Percentiles rank a stretch among this genome's conserved stretches.
These are phyloP conservation scores for Globisporangium canariense DNA, from an alignment of 352 stramenopile genomes.

Conservation along the genomic window DNA sequence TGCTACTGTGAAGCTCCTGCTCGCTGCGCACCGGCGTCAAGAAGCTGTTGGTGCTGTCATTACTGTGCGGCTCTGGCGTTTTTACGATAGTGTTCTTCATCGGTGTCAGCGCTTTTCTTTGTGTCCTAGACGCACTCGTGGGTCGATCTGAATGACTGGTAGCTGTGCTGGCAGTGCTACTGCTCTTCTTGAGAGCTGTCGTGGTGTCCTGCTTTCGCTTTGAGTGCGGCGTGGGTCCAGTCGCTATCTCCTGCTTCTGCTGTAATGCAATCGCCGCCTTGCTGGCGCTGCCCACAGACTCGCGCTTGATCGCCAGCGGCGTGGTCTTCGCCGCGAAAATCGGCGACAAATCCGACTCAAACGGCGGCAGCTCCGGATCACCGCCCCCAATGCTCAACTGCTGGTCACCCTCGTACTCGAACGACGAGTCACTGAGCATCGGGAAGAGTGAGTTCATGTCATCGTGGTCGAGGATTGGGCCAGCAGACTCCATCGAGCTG, in stretches of 20 bases:
- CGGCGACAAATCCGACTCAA: constrained; percentile 50
- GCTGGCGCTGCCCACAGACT: neutral
- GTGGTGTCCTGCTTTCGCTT: neutral
- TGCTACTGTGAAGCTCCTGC: constrained; percentile 9
- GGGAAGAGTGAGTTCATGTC: constrained; percentile 22
- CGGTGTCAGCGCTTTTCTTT: constrained; percentile 10
- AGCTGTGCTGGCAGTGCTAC: neutral
- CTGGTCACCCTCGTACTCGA: constrained; percentile 30
- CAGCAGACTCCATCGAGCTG: constrained; percentile 18
- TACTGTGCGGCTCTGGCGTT: constrained; percentile 9
- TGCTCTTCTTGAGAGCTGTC: constrained; percentile 1
- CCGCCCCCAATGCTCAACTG: constrained; percentile 25
- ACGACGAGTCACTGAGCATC: constrained; percentile 34
- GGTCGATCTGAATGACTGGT: neutral
- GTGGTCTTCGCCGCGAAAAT: constrained; percentile 39
- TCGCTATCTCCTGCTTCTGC: constrained; percentile 9
- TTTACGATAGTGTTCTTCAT: constrained; percentile 17
- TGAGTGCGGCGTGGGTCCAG: constrained; percentile 8
- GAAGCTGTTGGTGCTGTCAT: constrained; percentile 11
- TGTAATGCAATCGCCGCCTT: neutral
- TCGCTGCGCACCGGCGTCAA: constrained; percentile 16
- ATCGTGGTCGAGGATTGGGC: constrained; percentile 26
- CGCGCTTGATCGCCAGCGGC: constrained; percentile 3
- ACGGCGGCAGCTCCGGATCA: constrained; percentile 27
- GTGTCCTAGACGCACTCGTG: neutral